Evolutionary conservation across 805 yeast genomes (phyloP), one percentile per base, ranked within the genome.

Genomic region (Wickerhamiella allomyrinae): DNA sequence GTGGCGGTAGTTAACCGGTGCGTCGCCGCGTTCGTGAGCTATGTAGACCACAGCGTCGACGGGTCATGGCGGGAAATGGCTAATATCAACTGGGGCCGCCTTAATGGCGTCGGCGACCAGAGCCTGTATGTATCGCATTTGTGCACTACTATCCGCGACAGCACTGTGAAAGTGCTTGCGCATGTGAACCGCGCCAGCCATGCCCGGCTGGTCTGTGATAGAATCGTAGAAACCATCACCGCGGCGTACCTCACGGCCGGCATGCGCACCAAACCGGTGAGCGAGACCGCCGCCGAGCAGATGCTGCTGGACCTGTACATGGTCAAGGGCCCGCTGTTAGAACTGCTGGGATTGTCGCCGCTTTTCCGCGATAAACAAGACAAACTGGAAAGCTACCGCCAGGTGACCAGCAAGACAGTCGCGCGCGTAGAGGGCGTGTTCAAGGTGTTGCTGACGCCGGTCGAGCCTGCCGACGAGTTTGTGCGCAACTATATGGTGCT

Each of bases 51-150:
- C 19, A 87, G 82, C 49, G 59, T 77, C 39, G 74, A 73, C 20
- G 70, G 74, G 43, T 71, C 79, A 5, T 86, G 95, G 94, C 70
- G 93, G 48, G 95, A 84, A 52, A 78, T 89, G 70, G 61, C 68
- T 6, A 79, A 78, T 49, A 73, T 76, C 36, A 79, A 83, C 57
- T 86, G 95, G 95, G 66, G 68, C 22, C 64, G 67, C 29, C 59
- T 74, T 47, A 74, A 71, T 22, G 67, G 69, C n/a, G 82, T 79
- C 2, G 76, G 74, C 22, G 89, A 78, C 48, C 76, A 79, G 48
- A 80, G 94, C 35, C 61, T 76, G 39, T 87, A 82, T 51, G 71
- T 81, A 56, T 57, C 62, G 5, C 81, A 82, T 20, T 59, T 83
- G 39, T 69, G 70, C 41, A 58, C 60, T 6, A 61, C 70, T 1